These are phyloP conservation scores for Aurifilum marmelostoma DNA, from an alignment of 2,329 filamentous ascomycete genomes.

Conservation along the genomic window DNA sequence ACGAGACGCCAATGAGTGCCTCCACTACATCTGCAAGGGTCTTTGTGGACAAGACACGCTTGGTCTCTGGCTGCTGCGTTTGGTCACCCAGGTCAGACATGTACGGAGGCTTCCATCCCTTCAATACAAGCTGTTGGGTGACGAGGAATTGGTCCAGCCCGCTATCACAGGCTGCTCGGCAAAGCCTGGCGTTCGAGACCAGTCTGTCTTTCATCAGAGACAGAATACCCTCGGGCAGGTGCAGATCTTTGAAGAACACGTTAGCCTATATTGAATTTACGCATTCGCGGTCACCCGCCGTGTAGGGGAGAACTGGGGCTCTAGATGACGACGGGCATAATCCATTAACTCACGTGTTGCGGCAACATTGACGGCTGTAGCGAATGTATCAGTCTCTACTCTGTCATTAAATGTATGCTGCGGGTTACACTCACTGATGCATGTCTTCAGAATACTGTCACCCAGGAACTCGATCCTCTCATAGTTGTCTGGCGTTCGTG, in stretches of 20 bases:
- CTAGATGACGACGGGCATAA: neutral
- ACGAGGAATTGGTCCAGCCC: constrained; percentile 77
- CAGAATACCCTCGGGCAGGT: constrained; percentile 78
- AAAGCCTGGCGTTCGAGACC: constrained; percentile 76
- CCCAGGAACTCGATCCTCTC: constrained; percentile 87
- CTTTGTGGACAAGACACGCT: constrained; percentile 68
- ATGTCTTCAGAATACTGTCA: constrained; percentile 80
- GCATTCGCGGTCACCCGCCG: neutral
- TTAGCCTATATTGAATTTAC: neutral
- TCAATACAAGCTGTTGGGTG: constrained; percentile 65
- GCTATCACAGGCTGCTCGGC: constrained; percentile 61
- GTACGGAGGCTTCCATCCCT: constrained; percentile 69
- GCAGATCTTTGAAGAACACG: constrained; percentile 50
- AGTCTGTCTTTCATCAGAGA: constrained; percentile 68
- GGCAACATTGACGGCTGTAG: neutral
- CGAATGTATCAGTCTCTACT: neutral
- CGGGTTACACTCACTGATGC: constrained; percentile 53
- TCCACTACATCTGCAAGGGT: constrained; percentile 87
- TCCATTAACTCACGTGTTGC: neutral
- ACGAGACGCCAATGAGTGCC: constrained; percentile 77
- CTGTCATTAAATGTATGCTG: too few relatives aligned
- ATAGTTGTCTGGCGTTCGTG: constrained; percentile 68
- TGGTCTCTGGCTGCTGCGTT: constrained; percentile 20
- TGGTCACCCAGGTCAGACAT: constrained; percentile 42
- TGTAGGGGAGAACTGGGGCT: neutral